Conservation (phyloP, 257 asterid genomes). For the Voacanga thouarsii region DNA sequence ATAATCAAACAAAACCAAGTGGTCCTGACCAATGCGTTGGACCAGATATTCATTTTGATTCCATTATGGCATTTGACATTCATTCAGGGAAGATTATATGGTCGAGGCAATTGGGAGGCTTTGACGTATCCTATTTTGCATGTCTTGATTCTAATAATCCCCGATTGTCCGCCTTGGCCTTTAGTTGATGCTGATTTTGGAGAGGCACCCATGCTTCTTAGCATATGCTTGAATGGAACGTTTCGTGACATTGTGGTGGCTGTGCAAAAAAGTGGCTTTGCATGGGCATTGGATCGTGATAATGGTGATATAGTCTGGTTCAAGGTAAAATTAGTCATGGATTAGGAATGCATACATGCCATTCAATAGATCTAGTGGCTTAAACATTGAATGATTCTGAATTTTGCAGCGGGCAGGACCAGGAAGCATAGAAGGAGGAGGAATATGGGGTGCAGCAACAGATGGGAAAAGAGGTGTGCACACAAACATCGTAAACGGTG, state of each 20-base stretch:
- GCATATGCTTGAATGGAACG: conserved; percentile 26
- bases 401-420: conserved; percentile 61
- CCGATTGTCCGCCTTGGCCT: conserved; percentile 70
- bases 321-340: conserved; percentile 24
- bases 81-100: conserved; percentile 49
- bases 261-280: conserved; percentile 72
- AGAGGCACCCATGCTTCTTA: conserved; percentile 74
- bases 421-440: conserved; percentile 65
- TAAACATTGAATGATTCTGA: neutral
- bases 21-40: conserved; percentile 48
- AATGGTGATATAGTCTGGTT: conserved; percentile 49
- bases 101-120: conserved; percentile 55
- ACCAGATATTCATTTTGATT: conserved; percentile 55
- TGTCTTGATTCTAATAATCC: conserved; percentile 65
- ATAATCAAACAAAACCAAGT: conserved; percentile 47
- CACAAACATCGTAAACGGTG: conserved; percentile 57
- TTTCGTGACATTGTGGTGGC: conserved; percentile 58
- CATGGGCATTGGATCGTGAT: conserved; percentile 66
- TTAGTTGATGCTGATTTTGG: conserved; percentile 79
- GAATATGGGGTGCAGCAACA: conserved; percentile 77
- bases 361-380: neutral
- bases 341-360: neutral
- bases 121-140: conserved; percentile 56
- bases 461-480: conserved; percentile 48
- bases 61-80: conserved; percentile 52